These are phyloP conservation scores for Penicillium cosmopolitanum DNA, from an alignment of 495 filamentous ascomycete genomes.

Conservation along the genomic window DNA sequence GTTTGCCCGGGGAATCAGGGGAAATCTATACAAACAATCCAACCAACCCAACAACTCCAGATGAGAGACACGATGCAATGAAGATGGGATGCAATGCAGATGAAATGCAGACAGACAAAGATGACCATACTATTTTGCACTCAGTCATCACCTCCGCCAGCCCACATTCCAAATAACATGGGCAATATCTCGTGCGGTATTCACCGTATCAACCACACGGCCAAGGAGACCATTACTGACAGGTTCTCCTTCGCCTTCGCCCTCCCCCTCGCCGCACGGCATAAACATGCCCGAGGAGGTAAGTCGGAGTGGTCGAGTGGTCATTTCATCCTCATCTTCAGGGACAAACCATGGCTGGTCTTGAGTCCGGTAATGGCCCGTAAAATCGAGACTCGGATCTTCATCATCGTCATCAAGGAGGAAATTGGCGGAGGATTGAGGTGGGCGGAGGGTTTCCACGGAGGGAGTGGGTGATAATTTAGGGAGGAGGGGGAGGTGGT, in stretches of 20 bases:
- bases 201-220: constrained; percentile 88
- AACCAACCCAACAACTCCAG: not conserved
- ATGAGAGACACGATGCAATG: too few relatives aligned
- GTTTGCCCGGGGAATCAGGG: too few relatives aligned
- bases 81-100: too few relatives aligned
- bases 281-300: constrained; percentile 85
- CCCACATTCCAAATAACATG: constrained; percentile 99
- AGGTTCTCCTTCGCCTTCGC: constrained; percentile 55
- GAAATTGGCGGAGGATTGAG: constrained; percentile 70
- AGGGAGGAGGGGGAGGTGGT: constrained; percentile 25
- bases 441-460: constrained; percentile 74
- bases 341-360: constrained; percentile 43
- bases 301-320: constrained; percentile 60
- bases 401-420: constrained; percentile 71
- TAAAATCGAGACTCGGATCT: constrained; percentile 55
- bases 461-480: constrained; percentile 69
- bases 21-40: not conserved
- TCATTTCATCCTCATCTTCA: constrained; percentile 29
- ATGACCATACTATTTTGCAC: not conserved
- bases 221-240: constrained; percentile 68
- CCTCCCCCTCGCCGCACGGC: constrained; percentile 67
- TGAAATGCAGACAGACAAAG: too few relatives aligned
- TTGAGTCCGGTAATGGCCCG: constrained; percentile 27
- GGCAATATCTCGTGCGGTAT: constrained; percentile 93
- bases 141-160: constrained; percentile 68